Percentiles rank a stretch among this genome's conserved stretches.
Conservation (phyloP, 169 alveolate species). For the Cryptosporidium ubiquitum region DNA sequence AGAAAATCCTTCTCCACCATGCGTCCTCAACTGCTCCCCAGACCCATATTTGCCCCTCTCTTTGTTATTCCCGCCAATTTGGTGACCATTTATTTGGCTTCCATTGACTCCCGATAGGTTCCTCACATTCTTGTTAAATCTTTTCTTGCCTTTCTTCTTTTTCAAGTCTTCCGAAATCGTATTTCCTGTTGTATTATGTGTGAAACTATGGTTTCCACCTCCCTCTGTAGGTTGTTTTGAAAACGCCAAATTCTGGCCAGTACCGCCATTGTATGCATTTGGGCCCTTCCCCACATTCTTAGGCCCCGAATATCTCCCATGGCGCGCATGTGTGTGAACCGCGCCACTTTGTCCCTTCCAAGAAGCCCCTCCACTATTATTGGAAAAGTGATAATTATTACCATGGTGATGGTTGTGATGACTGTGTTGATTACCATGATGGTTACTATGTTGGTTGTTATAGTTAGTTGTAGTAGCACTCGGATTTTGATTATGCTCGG, state of each 20-base stretch:
- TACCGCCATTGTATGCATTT: neutral
- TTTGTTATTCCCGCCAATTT: neutral
- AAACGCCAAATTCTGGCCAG: neutral
- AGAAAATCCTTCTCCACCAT: neutral
- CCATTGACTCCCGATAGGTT: neutral
- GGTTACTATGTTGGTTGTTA: neutral
- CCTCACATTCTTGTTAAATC: neutral
- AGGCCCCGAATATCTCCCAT: neutral
- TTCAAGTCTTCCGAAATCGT: neutral
- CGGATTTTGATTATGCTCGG: neutral
- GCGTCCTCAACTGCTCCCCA: neutral
- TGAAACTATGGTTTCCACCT: neutral
- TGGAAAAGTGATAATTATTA: neutral
- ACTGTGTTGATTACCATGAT: neutral
- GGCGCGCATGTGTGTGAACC: slow-evolving; percentile 20
- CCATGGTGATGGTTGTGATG: no score
- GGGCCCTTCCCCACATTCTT: neutral
- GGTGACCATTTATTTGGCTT: neutral
- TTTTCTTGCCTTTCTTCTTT: neutral
- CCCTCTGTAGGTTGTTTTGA: neutral
- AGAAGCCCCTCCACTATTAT: neutral
- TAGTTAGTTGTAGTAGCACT: neutral
- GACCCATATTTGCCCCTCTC: neutral
- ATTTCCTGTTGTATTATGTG: neutral
- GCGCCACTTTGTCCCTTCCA: slow-evolving; percentile 6